A percentile compares a stretch with the other conserved stretches of the same genome.
Evolutionary conservation across 139 green algal genomes (phyloP).

Genomic region (Nannochloris sp.): DNA sequence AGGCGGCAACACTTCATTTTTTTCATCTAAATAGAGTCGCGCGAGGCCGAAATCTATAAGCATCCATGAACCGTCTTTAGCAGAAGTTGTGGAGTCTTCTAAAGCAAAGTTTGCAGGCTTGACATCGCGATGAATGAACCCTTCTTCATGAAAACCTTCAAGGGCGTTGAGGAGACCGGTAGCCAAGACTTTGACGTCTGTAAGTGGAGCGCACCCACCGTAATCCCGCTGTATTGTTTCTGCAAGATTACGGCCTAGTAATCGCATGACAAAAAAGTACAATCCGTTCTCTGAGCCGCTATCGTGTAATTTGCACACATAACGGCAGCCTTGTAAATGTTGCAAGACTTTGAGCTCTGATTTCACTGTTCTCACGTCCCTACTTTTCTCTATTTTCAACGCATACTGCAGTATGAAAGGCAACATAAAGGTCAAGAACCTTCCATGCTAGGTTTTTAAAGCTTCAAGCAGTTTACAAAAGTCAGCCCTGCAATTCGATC

Average conservation of each 20-base stretch:
- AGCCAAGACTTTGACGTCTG: slow-evolving; percentile 15
- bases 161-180: slow-evolving; percentile 42
- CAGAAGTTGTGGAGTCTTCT: not conserved
- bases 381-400: slow-evolving; percentile 53
- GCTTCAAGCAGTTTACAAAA: too few species aligned
- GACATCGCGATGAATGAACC: slow-evolving; percentile 72
- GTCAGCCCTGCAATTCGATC: too few species aligned
- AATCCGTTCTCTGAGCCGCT: slow-evolving; percentile 41
- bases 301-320: slow-evolving; percentile 29
- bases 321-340: slow-evolving; percentile 19
- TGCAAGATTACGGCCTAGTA: slow-evolving; percentile 68
- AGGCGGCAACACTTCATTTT: slow-evolving; percentile 35
- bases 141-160: slow-evolving; percentile 48
- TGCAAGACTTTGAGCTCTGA: slow-evolving; percentile 45
- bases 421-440: not conserved
- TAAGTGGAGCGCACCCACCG: slow-evolving; percentile 22
- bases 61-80: slow-evolving; percentile 33
- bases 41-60: slow-evolving; percentile 77
- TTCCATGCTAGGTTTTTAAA: too few species aligned
- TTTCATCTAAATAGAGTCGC: slow-evolving; percentile 32
- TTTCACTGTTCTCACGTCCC: slow-evolving; percentile 42
- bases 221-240: slow-evolving; percentile 31
- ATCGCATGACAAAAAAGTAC: slow-evolving; percentile 76
- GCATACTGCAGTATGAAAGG: slow-evolving; percentile 38
- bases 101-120: slow-evolving; percentile 80